Conservation (phyloP, 768 basidiomycete genomes). For the Trametes cingulata region DNA sequence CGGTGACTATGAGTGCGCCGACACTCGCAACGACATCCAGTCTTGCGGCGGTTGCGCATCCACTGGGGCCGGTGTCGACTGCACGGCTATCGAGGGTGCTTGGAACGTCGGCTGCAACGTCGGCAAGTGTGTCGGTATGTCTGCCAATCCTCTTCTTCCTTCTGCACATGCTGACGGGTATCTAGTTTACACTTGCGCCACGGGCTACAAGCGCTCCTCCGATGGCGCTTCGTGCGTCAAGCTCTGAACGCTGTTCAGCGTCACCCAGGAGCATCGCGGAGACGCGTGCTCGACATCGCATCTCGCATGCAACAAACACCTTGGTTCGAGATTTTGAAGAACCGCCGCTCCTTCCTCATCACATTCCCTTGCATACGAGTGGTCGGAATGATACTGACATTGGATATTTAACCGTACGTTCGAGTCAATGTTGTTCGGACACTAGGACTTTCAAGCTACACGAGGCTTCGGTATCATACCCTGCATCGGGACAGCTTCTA, state of each 20-base stretch:
- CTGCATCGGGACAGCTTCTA: constrained; percentile 11
- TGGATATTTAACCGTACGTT: constrained; percentile 6
- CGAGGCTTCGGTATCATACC: constrained; percentile 14
- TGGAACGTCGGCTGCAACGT: constrained; percentile 72
- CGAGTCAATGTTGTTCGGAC: constrained; percentile 8
- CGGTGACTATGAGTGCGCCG: constrained; percentile 63
- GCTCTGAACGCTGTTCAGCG: constrained; percentile 30
- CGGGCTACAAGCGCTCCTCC: constrained; percentile 44
- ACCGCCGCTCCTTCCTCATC: constrained; percentile 12
- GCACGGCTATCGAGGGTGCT: constrained; percentile 62
- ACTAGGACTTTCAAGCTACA: background rate
- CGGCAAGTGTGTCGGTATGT: constrained; percentile 55
- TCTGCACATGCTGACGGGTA: constrained; percentile 7
- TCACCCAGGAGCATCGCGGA: constrained; percentile 1
- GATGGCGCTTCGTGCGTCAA: constrained; percentile 47
- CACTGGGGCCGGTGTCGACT: constrained; percentile 67
- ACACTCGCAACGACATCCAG: constrained; percentile 60
- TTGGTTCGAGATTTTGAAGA: constrained; percentile 10
- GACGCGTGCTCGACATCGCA: background rate
- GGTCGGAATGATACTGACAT: background rate
- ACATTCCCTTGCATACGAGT: constrained; percentile 18
- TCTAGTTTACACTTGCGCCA: constrained; percentile 52
- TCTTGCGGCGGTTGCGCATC: constrained; percentile 78
- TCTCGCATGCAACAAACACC: background rate
- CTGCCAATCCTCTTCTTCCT: constrained; percentile 15